A percentile compares a stretch with the other conserved stretches of the same genome.
phyloP scores from a whole-genome alignment of 1,284 basidiomycete genomes.

The Cerrena zonata region DNA sequence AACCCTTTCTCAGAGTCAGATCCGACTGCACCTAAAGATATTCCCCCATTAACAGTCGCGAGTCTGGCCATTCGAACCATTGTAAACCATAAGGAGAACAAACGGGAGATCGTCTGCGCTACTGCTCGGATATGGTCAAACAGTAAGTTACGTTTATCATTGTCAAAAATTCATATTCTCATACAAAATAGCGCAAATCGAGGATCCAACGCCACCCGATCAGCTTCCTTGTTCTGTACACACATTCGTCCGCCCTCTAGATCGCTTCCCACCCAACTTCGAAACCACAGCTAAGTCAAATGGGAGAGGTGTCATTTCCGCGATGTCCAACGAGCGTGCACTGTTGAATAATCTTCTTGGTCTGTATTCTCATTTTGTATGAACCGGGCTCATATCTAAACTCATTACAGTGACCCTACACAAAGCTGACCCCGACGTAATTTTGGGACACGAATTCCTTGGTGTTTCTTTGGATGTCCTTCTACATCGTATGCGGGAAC shows the following conservation, averaged over 20 bases:
- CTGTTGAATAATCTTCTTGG: constrained; percentile 80
- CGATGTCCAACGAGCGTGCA: constrained; percentile 80
- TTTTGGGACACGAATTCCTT: constrained; percentile 92
- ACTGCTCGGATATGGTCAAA: constrained; percentile 86
- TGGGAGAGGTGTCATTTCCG: constrained; percentile 65
- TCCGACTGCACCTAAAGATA: constrained; percentile 67
- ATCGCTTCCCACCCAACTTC: constrained; percentile 82
- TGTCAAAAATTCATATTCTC: neutral
- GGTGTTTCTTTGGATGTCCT: constrained; percentile 90
- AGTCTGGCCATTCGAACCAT: constrained; percentile 87
- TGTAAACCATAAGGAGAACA: constrained; percentile 91
- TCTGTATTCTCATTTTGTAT: constrained; percentile 20
- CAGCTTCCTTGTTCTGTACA: constrained; percentile 76
- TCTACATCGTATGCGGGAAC: constrained; percentile 85
- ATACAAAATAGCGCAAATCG: constrained; percentile 62
- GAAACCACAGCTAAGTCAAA: constrained; percentile 64
- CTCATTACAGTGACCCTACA: constrained; percentile 62
- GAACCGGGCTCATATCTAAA: neutral
- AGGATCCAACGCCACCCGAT: constrained; percentile 86
- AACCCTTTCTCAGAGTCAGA: constrained; percentile 79
- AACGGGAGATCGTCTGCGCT: constrained; percentile 85
- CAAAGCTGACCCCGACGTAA: constrained; percentile 88
- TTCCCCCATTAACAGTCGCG: constrained; percentile 87
- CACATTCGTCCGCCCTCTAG: constrained; percentile 91
- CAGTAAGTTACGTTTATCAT: constrained; percentile 45